Base-by-base conservation (phyloP, 129 eudicot species). In the Tagetes erecta region DNA sequence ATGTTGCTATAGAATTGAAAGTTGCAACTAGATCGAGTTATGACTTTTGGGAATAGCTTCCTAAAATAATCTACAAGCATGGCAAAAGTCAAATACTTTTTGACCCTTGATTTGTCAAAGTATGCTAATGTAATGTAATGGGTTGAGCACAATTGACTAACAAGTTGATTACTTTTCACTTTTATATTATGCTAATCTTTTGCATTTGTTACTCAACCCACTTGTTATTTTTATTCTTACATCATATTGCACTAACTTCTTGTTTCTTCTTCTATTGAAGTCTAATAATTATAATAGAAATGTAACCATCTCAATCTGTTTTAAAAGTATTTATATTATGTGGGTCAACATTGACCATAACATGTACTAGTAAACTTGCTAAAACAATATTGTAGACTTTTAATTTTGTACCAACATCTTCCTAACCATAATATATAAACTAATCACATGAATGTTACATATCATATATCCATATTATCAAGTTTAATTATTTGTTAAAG, bases 101-200 rank as follows among this genome's bases (percentile, higher is more conserved):
- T 62, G 67, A 62, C 45, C 30, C 37, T 11, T 11, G 37, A 60
- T 55, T 55, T 55, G 27, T 8, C 35, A 38, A 60, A 60, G 67
- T 35, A 60, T 60, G 44, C 67, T 4, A 60, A 35, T 35, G n/a
- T 58, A 35, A 33, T 59, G 41, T 59, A 34, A 36, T 62, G 67
- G 41, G 67, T 62, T 12, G 45, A 62, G 27, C 67, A 62, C 45
- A 12, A 62, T 36, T 36, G 67, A 62, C 67, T 62, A 62, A 62
- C 0, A 38, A 62, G 67, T 35, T 55, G 30, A 27, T 6, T 7
- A 55, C 6, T 27, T 20, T 6, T 1, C 14, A 6, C 10, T 53
- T 53, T 53, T 53, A 6, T 14, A 44, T 3, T 42, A 44, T 44
- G 11, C 20, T 55, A 27, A 55, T 55, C 60, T 55, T 55, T 55